A percentile compares a stretch with the other conserved stretches of the same genome.
These are phyloP conservation scores for Orychophragmus violaceus DNA, from an alignment of 345 rosid species.

Conservation along the genomic window DNA sequence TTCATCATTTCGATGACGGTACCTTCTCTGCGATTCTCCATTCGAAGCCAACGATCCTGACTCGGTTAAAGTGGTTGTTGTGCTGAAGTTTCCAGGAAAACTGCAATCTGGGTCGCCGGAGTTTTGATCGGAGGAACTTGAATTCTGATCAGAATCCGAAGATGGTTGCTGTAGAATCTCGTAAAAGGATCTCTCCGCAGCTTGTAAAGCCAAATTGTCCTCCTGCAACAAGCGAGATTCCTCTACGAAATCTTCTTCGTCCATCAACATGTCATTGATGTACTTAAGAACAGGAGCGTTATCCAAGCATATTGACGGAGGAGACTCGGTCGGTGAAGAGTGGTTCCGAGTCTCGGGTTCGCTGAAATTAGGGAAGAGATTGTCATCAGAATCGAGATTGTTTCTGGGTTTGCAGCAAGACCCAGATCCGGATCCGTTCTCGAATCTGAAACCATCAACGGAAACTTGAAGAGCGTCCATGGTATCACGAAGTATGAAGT, in stretches of 20 bases:
- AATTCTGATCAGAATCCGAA: not conserved
- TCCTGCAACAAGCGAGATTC: too few relatives aligned
- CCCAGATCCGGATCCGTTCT: not conserved
- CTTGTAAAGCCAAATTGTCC: not conserved
- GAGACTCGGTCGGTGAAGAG: not conserved
- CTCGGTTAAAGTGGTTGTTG: not conserved
- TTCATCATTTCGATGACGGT: not conserved
- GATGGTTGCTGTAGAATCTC: not conserved
- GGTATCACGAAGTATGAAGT: not conserved
- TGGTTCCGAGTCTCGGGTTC: not conserved
- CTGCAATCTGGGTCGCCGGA: not conserved
- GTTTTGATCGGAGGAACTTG: not conserved
- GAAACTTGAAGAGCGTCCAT: not conserved
- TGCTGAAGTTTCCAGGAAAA: too few relatives aligned
- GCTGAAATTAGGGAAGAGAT: too few relatives aligned
- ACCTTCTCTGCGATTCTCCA: not conserved
- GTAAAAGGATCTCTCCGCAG: not conserved
- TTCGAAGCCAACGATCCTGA: not conserved
- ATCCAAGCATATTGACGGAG: not conserved
- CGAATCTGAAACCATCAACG: not conserved
- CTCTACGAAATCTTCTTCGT: not conserved
- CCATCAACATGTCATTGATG: not conserved
- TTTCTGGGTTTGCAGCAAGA: not conserved
- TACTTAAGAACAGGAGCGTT: not conserved
- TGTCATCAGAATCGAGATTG: not conserved